Evolutionary conservation across 768 basidiomycete genomes (phyloP), one percentile per base, ranked within the genome.

Genomic region (Trametes cingulata): DNA sequence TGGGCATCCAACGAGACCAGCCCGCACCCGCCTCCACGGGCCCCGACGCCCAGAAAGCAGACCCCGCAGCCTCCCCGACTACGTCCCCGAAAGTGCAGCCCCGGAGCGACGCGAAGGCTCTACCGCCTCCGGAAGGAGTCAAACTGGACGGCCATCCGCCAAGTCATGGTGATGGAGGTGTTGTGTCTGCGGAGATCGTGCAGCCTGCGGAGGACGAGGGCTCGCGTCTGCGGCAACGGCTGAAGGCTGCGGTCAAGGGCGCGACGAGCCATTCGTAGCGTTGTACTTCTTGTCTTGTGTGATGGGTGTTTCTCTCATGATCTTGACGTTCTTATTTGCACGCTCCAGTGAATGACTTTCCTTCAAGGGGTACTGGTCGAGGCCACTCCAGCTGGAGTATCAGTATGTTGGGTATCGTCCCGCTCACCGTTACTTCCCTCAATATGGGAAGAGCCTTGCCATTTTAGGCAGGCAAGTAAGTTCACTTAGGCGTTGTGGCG

Each of bases 191-290:
- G 39, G 36, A 24, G 14, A 49, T 33, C 36, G 27, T 42, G 41
- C 45, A 41, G 36, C 47, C 58, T 1, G 48, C 22, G 14, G 65
- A 58, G 15, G 68, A 69, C 36, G 65, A 68, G n/a, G 63, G 64
- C 27, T 64, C 65, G 36, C 19, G 67, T 45, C 48, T 71, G 41
- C 49, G 56, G 42, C 67, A 65, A 56, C 48, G 69, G 43, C 63
- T 71, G 33, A 69, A 67, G 52, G 68, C 69, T 6, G 69, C 64
- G 6, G 69, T 71, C 20, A 66, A 57, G 39, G 61, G 63, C 20
- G 65, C 64, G 49, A 52, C 51, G 7, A 40, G 56, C 1, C 20
- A 48, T 37, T 27, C 33, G 51, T 59, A 50, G 58, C 27, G 24
- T n/a, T 54, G 39, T 53, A 20, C 24, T 43, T 13, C 3, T n/a